These are phyloP conservation scores for Stagonosporopsis vannaccii DNA, from an alignment of 2,329 filamentous ascomycete genomes.

Conservation along the genomic window DNA sequence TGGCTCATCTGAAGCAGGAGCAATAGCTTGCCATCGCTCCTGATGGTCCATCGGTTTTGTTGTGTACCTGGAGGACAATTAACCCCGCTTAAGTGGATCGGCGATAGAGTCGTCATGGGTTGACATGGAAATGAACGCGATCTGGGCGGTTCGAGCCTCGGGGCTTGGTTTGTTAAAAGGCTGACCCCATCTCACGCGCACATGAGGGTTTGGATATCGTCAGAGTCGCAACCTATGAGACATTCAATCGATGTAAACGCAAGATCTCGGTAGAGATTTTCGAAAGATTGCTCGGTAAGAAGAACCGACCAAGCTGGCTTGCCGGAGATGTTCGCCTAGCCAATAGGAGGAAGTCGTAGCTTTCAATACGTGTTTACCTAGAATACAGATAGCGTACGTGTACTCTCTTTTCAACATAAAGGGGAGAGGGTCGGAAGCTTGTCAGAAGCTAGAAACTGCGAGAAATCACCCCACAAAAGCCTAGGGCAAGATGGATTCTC, in stretches of 20 bases:
- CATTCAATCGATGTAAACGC: conserved; percentile 1
- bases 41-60: conserved; percentile 26
- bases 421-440: background rate
- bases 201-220: background rate
- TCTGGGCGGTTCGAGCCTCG: conserved; percentile 3
- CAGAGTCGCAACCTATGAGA: conserved; percentile 2
- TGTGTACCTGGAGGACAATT: background rate
- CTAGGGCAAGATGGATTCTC: background rate
- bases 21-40: conserved; percentile 35
- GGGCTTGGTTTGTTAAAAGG: background rate
- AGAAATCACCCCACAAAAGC: background rate
- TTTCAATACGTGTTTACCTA: conserved; percentile 1
- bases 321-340: conserved; percentile 17
- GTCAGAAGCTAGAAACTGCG: background rate
- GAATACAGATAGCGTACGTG: background rate
- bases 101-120: conserved; percentile 12
- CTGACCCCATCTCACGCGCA: background rate
- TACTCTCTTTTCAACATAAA: background rate
- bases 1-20: conserved; percentile 33
- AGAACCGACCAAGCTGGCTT: conserved; percentile 11
- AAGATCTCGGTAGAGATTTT: conserved; percentile 14
- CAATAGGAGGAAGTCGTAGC: conserved; percentile 11
- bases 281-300: conserved; percentile 16
- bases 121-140: background rate
- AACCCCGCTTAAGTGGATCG: conserved; percentile 16